phyloP scores from a whole-genome alignment of 352 stramenopile species.

The Globisporangium sylvaticum region DNA sequence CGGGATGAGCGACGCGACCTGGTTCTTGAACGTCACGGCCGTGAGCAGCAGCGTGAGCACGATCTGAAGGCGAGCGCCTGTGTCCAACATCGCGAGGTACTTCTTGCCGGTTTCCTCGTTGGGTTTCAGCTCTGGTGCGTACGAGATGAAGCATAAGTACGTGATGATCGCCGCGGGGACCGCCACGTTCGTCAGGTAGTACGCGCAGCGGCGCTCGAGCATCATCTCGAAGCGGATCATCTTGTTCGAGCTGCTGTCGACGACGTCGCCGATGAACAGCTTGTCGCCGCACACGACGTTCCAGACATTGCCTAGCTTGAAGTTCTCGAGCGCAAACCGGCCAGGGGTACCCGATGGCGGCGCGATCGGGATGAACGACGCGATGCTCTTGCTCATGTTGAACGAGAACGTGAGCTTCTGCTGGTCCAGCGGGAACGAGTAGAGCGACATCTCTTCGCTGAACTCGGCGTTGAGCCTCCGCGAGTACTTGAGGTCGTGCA shows the following conservation, averaged over 20 bases:
- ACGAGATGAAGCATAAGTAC: conserved; percentile 37
- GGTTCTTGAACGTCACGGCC: conserved; percentile 44
- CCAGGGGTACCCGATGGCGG: conserved; percentile 14
- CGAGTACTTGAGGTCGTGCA: conserved; percentile 22
- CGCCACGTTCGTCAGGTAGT: conserved; percentile 37
- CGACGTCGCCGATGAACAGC: conserved; percentile 27
- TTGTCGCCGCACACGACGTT: conserved; percentile 31
- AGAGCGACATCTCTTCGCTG: conserved; percentile 35
- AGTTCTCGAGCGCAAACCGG: conserved; percentile 28
- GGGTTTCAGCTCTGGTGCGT: conserved; percentile 13
- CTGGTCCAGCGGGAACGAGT: conserved; percentile 38
- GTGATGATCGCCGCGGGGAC: conserved; percentile 34
- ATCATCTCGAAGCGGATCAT: conserved; percentile 34
- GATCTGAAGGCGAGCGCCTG: conserved; percentile 26
- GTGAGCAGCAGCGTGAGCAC: conserved; percentile 39
- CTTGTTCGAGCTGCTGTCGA: conserved; percentile 18
- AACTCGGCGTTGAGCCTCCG: conserved; percentile 26
- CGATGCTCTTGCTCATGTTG: conserved; percentile 18
- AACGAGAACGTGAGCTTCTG: conserved; percentile 38
- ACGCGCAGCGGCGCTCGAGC: conserved; percentile 27
- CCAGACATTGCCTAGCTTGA: conserved; percentile 31
- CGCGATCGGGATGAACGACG: conserved; percentile 11
- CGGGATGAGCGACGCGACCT: conserved; percentile 42
- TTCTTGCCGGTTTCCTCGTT: neutral
- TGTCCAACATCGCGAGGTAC: conserved; percentile 16